phyloP scores from a whole-genome alignment of 352 stramenopile species.

The Thraustotheca clavata region DNA sequence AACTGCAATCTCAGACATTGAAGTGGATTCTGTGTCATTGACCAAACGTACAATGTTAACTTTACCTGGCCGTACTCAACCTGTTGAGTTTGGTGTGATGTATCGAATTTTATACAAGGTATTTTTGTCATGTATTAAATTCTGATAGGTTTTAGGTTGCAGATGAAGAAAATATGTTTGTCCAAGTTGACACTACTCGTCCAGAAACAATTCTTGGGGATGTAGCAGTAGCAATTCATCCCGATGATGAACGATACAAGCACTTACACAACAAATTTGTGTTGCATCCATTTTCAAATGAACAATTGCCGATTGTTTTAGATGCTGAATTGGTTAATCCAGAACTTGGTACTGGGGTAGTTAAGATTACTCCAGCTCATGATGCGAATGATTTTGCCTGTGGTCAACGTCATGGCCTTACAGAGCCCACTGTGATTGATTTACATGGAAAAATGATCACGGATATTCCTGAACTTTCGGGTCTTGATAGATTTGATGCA shows the following conservation, averaged over 20 bases:
- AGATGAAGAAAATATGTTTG: conserved; percentile 38
- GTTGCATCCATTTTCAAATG: conserved; percentile 96
- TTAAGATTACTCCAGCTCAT: conserved; percentile 99
- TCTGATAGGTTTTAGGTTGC: conserved; percentile 35
- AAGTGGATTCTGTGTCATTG: conserved; percentile 99
- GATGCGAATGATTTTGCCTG: conserved; percentile 99
- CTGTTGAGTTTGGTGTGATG: conserved; percentile 96
- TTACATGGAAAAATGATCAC: conserved; percentile 95
- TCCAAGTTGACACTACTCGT: conserved; percentile 95
- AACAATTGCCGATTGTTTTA: conserved; percentile 95
- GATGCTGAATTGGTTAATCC: conserved; percentile 98
- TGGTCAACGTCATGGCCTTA: conserved; percentile 93
- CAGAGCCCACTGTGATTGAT: conserved; percentile 97
- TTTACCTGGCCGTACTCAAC: conserved; percentile 93
- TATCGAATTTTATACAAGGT: conserved; percentile 97
- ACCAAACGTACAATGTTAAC: conserved; percentile 93
- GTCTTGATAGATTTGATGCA: conserved; percentile 88
- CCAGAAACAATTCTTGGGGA: conserved; percentile 99
- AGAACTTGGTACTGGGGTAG: conserved; percentile 95
- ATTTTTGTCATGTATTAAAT: conserved; percentile 75
- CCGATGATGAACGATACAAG: conserved; percentile 96
- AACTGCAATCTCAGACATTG: conserved; percentile 92
- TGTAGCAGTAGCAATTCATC: conserved; percentile 97
- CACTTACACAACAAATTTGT: conserved; percentile 98
- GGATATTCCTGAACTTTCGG: conserved; percentile 82